phyloP scores from a whole-genome alignment of 2,329 filamentous ascomycete genomes.

The Fusarium pseudograminearum region DNA sequence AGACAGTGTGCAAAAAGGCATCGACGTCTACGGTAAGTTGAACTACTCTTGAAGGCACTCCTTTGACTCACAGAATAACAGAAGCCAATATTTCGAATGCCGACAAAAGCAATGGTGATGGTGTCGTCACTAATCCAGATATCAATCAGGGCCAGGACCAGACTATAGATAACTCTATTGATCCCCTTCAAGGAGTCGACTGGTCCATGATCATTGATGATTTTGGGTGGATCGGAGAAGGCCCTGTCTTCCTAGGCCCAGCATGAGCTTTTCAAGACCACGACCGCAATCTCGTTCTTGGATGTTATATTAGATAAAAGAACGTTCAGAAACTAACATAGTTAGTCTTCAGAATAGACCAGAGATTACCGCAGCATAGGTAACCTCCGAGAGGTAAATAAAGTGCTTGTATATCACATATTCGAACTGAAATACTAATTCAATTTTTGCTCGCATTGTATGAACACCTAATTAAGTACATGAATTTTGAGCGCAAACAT shows the following conservation, averaged over 20 bases:
- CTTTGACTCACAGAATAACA: not conserved
- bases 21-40: constrained; percentile 50
- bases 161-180: constrained; percentile 42
- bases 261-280: constrained; percentile 29
- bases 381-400: not conserved
- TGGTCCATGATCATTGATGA: constrained; percentile 65
- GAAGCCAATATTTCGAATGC: constrained; percentile 2
- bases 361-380: not conserved
- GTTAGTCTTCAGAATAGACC: not conserved
- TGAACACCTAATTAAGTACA: constrained; percentile 23
- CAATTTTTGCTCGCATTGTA: constrained; percentile 20
- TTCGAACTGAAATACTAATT: not conserved
- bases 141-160: constrained; percentile 30
- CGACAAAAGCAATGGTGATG: not conserved
- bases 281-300: too few relatives aligned
- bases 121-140: constrained; percentile 15
- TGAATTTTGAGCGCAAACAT: constrained; percentile 12
- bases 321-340: not conserved
- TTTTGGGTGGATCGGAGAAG: constrained; percentile 58
- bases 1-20: constrained; percentile 48
- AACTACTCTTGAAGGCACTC: not conserved
- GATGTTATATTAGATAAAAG: not conserved
- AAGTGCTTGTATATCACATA: not conserved
- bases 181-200: constrained; percentile 60
- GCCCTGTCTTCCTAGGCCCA: constrained; percentile 49